phyloP scores from a whole-genome alignment of 2,329 filamentous ascomycete genomes.

The Fragosphaeria purpurea region DNA sequence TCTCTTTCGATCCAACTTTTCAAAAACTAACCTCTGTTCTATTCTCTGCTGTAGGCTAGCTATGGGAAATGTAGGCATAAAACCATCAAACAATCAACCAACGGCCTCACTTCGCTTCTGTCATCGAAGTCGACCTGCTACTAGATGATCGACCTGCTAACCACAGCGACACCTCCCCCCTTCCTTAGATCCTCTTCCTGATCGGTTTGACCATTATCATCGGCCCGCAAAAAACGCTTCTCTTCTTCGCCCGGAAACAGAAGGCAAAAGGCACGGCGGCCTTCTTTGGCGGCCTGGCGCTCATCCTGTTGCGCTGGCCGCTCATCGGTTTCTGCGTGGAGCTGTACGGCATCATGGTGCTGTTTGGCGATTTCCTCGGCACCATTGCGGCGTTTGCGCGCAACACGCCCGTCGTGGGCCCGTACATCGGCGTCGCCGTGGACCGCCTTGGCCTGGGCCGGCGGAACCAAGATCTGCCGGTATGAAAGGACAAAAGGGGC shows the following conservation, averaged over 20 bases:
- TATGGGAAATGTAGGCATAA: slow-evolving; percentile 75
- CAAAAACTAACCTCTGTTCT: too few relatives aligned
- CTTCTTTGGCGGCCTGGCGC: slow-evolving; percentile 70
- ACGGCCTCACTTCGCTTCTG: too few relatives aligned
- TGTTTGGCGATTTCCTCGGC: slow-evolving; percentile 94
- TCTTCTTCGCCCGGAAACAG: slow-evolving; percentile 90
- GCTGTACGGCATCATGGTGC: slow-evolving; percentile 80
- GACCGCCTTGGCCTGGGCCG: slow-evolving; percentile 59
- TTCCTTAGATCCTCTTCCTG: slow-evolving; percentile 79
- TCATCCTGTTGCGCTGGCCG: slow-evolving; percentile 87
- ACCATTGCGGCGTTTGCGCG: slow-evolving; percentile 84
- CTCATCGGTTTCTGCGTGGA: slow-evolving; percentile 85
- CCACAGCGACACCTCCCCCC: neutral
- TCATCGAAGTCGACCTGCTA: too few relatives aligned
- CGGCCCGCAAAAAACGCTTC: slow-evolving; percentile 77
- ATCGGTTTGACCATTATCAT: slow-evolving; percentile 95
- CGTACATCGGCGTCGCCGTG: slow-evolving; percentile 67
- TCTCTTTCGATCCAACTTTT: neutral
- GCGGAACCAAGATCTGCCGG: slow-evolving; percentile 68
- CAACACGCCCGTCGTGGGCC: slow-evolving; percentile 74
- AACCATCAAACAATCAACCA: neutral
- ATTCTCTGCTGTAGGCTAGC: slow-evolving; percentile 55
- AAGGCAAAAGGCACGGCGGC: slow-evolving; percentile 87
- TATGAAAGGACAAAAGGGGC: slow-evolving; percentile 35
- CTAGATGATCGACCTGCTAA: neutral